Conservation (phyloP, 192 early-diverging fungal genomes). For the Backusella psychrophila region DNA sequence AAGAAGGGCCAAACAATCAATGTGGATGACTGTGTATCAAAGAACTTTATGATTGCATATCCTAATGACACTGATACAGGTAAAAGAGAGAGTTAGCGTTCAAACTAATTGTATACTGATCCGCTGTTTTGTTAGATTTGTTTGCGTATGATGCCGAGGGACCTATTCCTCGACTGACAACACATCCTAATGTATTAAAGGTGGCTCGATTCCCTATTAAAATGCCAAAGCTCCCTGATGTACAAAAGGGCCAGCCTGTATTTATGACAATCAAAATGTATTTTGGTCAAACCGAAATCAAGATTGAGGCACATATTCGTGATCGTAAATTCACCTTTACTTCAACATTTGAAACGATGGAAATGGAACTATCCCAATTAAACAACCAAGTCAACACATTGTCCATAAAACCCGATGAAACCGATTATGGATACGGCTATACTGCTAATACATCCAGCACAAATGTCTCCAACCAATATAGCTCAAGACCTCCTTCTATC, state of each 20-base stretch:
- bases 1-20: slow-evolving; percentile 42
- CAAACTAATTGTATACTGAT: neutral
- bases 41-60: slow-evolving; percentile 50
- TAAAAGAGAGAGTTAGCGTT: neutral
- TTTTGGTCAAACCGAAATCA: slow-evolving; percentile 56
- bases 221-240: slow-evolving; percentile 38
- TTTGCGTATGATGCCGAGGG: slow-evolving; percentile 37
- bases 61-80: slow-evolving; percentile 44
- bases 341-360: slow-evolving; percentile 27
- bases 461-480: neutral
- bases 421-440: neutral
- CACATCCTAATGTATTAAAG: slow-evolving; percentile 33
- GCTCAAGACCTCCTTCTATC: slow-evolving; percentile 14
- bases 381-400: neutral
- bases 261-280: slow-evolving; percentile 48
- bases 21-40: slow-evolving; percentile 48
- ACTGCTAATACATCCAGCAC: neutral
- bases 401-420: slow-evolving; percentile 7
- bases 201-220: slow-evolving; percentile 40
- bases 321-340: slow-evolving; percentile 43
- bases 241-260: slow-evolving; percentile 45
- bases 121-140: slow-evolving; percentile 21
- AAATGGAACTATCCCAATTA: neutral
- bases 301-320: slow-evolving; percentile 43
- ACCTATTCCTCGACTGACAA: slow-evolving; percentile 30